Base-by-base conservation (phyloP, 2,329 filamentous ascomycete species). In the Leptographium wingfieldii region DNA sequence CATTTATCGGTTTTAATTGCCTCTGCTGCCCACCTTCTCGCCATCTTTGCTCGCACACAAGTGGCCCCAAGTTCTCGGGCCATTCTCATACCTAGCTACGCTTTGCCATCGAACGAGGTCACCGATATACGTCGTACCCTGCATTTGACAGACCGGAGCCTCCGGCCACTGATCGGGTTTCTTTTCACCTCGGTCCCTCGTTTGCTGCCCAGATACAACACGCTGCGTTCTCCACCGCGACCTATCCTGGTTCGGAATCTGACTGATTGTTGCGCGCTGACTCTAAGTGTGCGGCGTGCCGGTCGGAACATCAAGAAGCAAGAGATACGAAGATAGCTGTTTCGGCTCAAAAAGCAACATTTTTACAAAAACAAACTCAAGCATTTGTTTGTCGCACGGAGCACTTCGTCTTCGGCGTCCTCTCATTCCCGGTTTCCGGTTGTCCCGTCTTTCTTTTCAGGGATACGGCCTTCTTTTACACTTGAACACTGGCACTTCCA, bases 1-100 rank as follows among this genome's bases (percentile, higher is more conserved):
- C n/a, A 52, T 58, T 49, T 40, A 52, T n/a, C 29, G 46, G 31
- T 40, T 58, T 33, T 58, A 58, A 54, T 58, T 54, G 57, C 7
- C 22, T 33, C 31, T 43, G 25, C 14, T 54, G 3, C 22, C n/a
- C 43, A 57, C 51, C 16, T 48, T 57, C 46, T 22, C 25, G 19
- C 14, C 48, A 58, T 57, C 46, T 57, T 29, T 27, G 3, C 11
- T 33, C 31, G 27, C 29, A 25, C 10, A 16, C 29, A 38, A 4
- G 29, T 33, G 40, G 29, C 29, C 16, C 31, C 2, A 46, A 31
- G n/a, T 52, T 40, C 1, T 35, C 31, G 10, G n/a, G 11, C 16
- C 46, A 29, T 49, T 49, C 31, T 51, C 43, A 27, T 48, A 43
- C 29, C n/a, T 40, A 52, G 46, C 19, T 14, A 27, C 29, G 14